Evolutionary conservation across 108 stramenopile genomes (phyloP).

Genomic region (Ochromonas danica): DNA sequence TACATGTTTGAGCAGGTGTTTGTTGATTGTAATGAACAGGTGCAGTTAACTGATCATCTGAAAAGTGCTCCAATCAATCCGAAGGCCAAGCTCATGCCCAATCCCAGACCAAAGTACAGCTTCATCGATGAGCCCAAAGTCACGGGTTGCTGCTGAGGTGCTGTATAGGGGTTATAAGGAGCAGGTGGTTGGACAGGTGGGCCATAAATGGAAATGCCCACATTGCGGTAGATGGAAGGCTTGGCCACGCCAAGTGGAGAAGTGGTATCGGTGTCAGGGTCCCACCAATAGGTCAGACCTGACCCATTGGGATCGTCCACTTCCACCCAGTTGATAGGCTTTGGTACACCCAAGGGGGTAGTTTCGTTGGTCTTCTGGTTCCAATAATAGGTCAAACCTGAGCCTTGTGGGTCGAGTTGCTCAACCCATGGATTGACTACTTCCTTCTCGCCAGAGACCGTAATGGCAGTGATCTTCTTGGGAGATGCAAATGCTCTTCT

Average conservation of each 20-base stretch:
- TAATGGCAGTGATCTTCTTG: too few relatives aligned
- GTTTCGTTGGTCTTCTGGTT: conserved; percentile 30
- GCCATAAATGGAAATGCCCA: too few relatives aligned
- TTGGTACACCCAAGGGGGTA: conserved; percentile 30
- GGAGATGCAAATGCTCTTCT: too few relatives aligned
- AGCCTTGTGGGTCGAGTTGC: neutral
- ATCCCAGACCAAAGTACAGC: neutral
- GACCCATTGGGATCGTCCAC: conserved; percentile 35
- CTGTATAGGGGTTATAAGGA: neutral
- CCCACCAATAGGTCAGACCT: conserved; percentile 30
- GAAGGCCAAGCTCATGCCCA: neutral
- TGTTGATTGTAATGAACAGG: neutral
- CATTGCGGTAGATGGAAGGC: neutral
- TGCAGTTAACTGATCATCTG: neutral
- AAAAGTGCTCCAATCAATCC: neutral
- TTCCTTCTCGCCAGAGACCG: too few relatives aligned
- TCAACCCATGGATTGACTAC: conserved; percentile 21
- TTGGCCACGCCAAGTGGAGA: conserved; percentile 7
- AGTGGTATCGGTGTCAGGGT: conserved; percentile 27
- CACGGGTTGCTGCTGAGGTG: neutral
- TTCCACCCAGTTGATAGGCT: conserved; percentile 8
- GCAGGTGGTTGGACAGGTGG: neutral
- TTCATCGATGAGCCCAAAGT: neutral
- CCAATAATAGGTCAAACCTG: conserved; percentile 8
- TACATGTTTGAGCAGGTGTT: too few relatives aligned